These are phyloP conservation scores for Trapa bicornis DNA, from an alignment of 345 rosid species.

Conservation along the genomic window DNA sequence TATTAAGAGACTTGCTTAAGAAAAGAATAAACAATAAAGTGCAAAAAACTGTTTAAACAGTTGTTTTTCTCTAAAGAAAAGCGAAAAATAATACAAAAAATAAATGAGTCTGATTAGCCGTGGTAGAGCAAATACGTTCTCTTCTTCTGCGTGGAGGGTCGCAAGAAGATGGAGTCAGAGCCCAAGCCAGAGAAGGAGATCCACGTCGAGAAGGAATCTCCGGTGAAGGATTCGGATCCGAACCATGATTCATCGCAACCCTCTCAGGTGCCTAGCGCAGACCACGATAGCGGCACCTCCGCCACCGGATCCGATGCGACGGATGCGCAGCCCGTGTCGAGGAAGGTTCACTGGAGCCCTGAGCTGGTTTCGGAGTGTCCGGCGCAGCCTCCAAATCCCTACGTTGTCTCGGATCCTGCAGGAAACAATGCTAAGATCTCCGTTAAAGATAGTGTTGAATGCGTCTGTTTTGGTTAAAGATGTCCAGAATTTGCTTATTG, in stretches of 20 bases:
- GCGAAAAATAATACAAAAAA: neutral
- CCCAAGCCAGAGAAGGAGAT: slow-evolving; percentile 7
- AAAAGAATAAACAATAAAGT: neutral
- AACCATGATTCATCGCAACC: neutral
- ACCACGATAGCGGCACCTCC: neutral
- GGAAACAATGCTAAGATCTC: slow-evolving; percentile 21
- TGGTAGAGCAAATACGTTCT: neutral
- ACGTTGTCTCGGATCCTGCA: slow-evolving; percentile 28
- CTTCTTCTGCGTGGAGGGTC: neutral
- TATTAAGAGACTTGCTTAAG: too few species aligned
- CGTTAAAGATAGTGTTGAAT: slow-evolving; percentile 30
- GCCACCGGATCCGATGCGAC: slow-evolving; percentile 12
- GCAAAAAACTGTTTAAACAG: neutral
- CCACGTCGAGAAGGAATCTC: slow-evolving; percentile 6
- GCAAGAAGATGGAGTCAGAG: slow-evolving; percentile 2
- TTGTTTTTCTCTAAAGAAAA: neutral
- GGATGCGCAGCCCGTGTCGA: slow-evolving; percentile 22
- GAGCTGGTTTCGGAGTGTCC: slow-evolving; percentile 49
- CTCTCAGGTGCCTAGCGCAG: neutral
- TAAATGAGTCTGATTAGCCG: neutral
- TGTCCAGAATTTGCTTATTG: neutral
- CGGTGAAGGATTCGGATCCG: slow-evolving; percentile 2
- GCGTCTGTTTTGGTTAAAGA: neutral
- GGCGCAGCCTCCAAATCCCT: slow-evolving; percentile 34
- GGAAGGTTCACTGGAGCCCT: slow-evolving; percentile 70